phyloP scores from a whole-genome alignment of 345 rosid species.

The Syzygium grande region DNA sequence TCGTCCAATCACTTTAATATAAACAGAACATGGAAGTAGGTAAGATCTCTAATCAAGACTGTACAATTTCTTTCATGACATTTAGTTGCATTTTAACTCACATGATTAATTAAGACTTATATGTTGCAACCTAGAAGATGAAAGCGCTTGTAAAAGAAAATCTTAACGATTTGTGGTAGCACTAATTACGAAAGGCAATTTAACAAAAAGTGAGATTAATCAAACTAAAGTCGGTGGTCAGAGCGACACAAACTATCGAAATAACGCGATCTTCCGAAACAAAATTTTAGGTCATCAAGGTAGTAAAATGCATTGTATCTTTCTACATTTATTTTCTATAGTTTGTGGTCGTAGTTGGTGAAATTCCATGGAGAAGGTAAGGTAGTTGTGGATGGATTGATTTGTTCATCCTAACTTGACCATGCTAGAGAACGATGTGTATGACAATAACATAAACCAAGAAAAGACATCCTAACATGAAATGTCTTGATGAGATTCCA shows the following conservation, averaged over 20 bases:
- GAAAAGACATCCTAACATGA: not conserved
- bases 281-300: not conserved
- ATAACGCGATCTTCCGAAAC: not conserved
- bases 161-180: not conserved
- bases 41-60: not conserved
- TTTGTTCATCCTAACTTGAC: slow-evolving; percentile 5
- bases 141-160: not conserved
- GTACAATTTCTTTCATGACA: not conserved
- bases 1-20: not conserved
- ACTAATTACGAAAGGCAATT: not conserved
- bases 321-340: not conserved
- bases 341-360: not conserved
- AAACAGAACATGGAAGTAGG: not conserved
- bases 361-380: slow-evolving; percentile 4
- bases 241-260: not conserved
- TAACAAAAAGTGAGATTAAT: not conserved
- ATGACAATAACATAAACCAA: not conserved
- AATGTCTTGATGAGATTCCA: not conserved
- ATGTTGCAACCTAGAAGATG: not conserved
- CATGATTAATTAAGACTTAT: not conserved
- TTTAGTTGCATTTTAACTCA: not conserved
- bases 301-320: not conserved
- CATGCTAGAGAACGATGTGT: not conserved
- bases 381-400: slow-evolving; percentile 4
- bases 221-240: not conserved